These are phyloP conservation scores for Talaromyces sp. DNA, from an alignment of 2,329 filamentous ascomycete species.

Conservation along the genomic window DNA sequence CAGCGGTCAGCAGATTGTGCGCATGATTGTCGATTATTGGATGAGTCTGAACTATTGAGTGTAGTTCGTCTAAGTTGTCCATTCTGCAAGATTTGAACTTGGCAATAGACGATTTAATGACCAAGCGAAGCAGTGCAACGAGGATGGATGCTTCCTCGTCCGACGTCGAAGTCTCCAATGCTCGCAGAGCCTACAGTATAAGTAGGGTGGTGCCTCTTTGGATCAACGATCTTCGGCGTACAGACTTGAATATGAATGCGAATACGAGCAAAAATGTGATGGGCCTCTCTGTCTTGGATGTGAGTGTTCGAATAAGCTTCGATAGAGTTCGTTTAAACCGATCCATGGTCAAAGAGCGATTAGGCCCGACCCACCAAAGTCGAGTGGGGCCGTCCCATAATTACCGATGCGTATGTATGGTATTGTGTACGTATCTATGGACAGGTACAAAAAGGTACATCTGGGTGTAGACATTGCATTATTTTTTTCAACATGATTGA, in stretches of 20 bases:
- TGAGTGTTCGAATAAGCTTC: background rate
- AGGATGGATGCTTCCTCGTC: background rate
- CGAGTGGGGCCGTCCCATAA: background rate
- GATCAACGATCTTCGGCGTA: background rate
- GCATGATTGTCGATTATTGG: constrained; percentile 52
- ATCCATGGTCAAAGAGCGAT: background rate
- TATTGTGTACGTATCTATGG: background rate
- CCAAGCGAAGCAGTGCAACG: background rate
- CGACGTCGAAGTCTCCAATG: background rate
- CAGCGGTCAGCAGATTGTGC: constrained; percentile 43
- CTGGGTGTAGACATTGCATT: background rate
- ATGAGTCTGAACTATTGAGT: constrained; percentile 38
- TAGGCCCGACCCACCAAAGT: background rate
- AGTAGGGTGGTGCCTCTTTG: background rate
- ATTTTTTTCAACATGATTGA: background rate
- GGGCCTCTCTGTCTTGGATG: background rate
- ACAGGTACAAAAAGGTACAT: background rate
- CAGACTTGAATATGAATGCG: background rate
- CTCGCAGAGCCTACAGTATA: background rate
- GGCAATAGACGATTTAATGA: background rate
- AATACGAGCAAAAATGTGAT: background rate
- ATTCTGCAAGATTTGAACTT: background rate
- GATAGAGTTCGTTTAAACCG: background rate
- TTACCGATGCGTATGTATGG: background rate
- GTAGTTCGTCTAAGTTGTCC: constrained; percentile 31